Evolutionary conservation across 208 protist genomes (phyloP).

Genomic region (Acanthamoeba triangularis): DNA sequence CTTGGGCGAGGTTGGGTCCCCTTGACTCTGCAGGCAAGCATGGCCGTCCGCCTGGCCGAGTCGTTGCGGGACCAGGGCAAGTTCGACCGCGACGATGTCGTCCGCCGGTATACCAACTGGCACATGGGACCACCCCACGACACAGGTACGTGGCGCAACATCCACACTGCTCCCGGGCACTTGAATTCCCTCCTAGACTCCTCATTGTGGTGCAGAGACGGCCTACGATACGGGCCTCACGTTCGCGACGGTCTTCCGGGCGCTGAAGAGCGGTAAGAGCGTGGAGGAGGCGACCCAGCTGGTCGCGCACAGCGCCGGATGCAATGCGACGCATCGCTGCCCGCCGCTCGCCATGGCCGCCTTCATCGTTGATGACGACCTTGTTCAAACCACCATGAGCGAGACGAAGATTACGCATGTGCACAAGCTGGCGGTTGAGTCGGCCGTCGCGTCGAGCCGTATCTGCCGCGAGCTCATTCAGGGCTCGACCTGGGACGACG

Average conservation of each 20-base stretch:
- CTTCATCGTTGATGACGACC: slow-evolving; percentile 21
- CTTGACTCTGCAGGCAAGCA: slow-evolving; percentile 34
- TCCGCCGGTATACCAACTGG: not conserved
- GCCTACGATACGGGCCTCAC: slow-evolving; percentile 26
- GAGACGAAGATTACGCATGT: not conserved
- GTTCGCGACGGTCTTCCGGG: slow-evolving; percentile 22
- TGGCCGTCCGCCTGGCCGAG: slow-evolving; percentile 49
- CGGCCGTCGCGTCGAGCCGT: not conserved
- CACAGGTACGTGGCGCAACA: not conserved
- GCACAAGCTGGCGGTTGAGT: not conserved
- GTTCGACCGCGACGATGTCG: slow-evolving; percentile 42
- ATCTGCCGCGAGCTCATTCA: not conserved
- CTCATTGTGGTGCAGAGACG: slow-evolving; percentile 6
- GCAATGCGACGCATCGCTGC: slow-evolving; percentile 57
- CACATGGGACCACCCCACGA: slow-evolving; percentile 53
- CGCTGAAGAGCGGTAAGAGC: not conserved
- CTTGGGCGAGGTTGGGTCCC: not conserved
- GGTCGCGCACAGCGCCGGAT: not conserved
- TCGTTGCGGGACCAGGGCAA: not conserved
- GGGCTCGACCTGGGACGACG: not conserved
- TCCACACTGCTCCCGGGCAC: no score
- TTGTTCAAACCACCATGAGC: not conserved
- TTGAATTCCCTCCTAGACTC: not conserved
- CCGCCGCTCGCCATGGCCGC: slow-evolving; percentile 45
- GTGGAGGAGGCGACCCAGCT: slow-evolving; percentile 20